These are phyloP conservation scores for Teratosphaeria pseudoeucalypti DNA, from an alignment of 2,329 filamentous ascomycete genomes.

Conservation along the genomic window DNA sequence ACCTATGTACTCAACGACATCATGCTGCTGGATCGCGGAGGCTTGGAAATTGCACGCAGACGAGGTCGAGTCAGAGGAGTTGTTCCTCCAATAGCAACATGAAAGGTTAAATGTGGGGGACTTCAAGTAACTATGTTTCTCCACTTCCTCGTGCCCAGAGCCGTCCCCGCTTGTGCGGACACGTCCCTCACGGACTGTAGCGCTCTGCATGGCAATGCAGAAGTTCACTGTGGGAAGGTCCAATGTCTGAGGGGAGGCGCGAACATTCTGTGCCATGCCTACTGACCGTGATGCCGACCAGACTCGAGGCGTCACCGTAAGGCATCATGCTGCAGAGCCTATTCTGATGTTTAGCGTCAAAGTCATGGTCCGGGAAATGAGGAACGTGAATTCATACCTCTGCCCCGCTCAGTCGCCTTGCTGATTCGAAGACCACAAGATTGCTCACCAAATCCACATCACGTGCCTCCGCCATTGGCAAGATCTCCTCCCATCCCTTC, in stretches of 20 bases:
- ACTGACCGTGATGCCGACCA: neutral
- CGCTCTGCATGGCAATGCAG: neutral
- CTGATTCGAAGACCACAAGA: slow-evolving; percentile 64
- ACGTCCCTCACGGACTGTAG: neutral
- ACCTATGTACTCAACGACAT: neutral
- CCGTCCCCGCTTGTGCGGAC: neutral
- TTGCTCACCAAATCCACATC: slow-evolving; percentile 56
- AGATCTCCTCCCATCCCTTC: slow-evolving; percentile 57
- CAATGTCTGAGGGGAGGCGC: neutral
- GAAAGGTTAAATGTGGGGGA: neutral
- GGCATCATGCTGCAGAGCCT: neutral
- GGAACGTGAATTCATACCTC: slow-evolving; percentile 35
- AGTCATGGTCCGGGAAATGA: neutral
- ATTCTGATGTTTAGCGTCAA: neutral
- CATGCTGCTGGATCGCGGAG: neutral
- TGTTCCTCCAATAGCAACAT: neutral
- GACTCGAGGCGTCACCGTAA: neutral
- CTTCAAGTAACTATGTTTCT: neutral
- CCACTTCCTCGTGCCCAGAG: neutral
- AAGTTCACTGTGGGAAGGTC: neutral
- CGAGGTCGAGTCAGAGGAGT: neutral
- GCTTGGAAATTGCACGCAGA: neutral
- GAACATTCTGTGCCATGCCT: neutral
- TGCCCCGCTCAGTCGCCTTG: slow-evolving; percentile 54
- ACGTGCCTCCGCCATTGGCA: slow-evolving; percentile 49